Evolutionary conservation across 2,329 filamentous ascomycete genomes (phyloP), one percentile per base, ranked within the genome.

Genomic region (Mycosphaerella sp.): DNA sequence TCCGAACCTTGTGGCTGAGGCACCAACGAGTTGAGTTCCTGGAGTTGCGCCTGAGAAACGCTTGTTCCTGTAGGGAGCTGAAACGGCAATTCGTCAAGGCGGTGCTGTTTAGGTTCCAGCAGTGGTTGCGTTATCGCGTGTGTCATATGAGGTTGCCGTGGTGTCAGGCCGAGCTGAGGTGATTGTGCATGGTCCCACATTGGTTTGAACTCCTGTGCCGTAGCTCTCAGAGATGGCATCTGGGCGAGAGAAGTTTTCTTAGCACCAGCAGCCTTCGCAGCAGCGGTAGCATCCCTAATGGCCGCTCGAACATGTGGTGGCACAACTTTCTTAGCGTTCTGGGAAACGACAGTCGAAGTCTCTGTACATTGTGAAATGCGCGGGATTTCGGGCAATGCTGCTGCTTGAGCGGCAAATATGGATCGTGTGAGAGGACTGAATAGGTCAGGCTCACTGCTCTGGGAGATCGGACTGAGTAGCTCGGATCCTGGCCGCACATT

Each of bases 151-250:
- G 30, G 6, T 10, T 12, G 44, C 21, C 16, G 44, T 12, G 21
- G 34, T 27, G 21, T 6, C 6, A 32, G 44, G 2, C 4, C 21
- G 21, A 25, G 21, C 21, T 25, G 21, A 25, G 4, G 21, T 25
- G 21, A 5, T 25, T 32, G 36, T 30, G 13, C 6, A n/a, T n/a
- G 25, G 16, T 41, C 14, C 4, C 39, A 50, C 21, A 59, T 56
- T 12, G 62, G 62, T 45, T 30, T 59, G 55, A 64, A 64, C 27
- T 59, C 53, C 35, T 52, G 37, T 6, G 62, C 62, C 18, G 60
- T 63, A 9, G 61, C 60, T 48, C 62, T 52, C 3, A 64, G 53
- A 6, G 59, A 57, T 14, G 47, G 57, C 18, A n/a, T n/a, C 14
- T 27, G n/a, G 39, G 17, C 4, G 14, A 10, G 34, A n/a, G 14